These are phyloP conservation scores for Citrullus mucosospermus DNA, from an alignment of 306 rosid species.

Conservation along the genomic window DNA sequence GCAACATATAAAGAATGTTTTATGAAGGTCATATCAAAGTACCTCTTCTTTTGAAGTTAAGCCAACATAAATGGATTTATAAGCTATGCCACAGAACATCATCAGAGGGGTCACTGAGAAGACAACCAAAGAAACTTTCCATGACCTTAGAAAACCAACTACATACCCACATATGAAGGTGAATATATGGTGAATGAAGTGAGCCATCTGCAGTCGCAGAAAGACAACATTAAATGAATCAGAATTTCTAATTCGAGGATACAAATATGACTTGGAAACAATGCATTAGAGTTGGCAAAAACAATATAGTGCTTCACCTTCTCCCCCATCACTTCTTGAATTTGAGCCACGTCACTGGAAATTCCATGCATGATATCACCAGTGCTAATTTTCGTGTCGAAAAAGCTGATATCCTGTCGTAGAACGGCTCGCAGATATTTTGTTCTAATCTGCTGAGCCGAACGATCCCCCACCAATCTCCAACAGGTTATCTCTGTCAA, in stretches of 20 bases:
- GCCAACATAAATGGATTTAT: slow-evolving; percentile 79
- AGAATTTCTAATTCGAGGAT: background rate
- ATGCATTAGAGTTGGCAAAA: background rate
- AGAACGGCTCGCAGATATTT: slow-evolving; percentile 62
- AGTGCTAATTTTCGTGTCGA: slow-evolving; percentile 50
- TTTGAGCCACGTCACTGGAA: slow-evolving; percentile 88
- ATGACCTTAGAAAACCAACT: slow-evolving; percentile 68
- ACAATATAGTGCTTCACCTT: slow-evolving; percentile 34
- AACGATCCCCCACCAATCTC: slow-evolving; percentile 84
- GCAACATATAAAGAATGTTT: background rate
- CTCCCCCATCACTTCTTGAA: slow-evolving; percentile 95
- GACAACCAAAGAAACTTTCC: slow-evolving; percentile 69
- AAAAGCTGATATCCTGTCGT: slow-evolving; percentile 62
- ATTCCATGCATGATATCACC: slow-evolving; percentile 89
- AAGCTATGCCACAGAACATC: slow-evolving; percentile 70
- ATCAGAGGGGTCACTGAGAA: slow-evolving; percentile 73
- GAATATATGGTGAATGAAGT: slow-evolving; percentile 55
- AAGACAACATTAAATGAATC: background rate
- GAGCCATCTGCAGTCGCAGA: slow-evolving; percentile 67
- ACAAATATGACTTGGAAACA: background rate
- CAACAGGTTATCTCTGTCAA: slow-evolving; percentile 84
- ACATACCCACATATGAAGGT: slow-evolving; percentile 75
- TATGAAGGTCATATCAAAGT: background rate
- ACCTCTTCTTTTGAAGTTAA: slow-evolving; percentile 76
- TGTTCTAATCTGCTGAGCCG: slow-evolving; percentile 70